These are phyloP conservation scores for Pelagomonas calceolata DNA, from an alignment of 108 stramenopile species.

Conservation along the genomic window DNA sequence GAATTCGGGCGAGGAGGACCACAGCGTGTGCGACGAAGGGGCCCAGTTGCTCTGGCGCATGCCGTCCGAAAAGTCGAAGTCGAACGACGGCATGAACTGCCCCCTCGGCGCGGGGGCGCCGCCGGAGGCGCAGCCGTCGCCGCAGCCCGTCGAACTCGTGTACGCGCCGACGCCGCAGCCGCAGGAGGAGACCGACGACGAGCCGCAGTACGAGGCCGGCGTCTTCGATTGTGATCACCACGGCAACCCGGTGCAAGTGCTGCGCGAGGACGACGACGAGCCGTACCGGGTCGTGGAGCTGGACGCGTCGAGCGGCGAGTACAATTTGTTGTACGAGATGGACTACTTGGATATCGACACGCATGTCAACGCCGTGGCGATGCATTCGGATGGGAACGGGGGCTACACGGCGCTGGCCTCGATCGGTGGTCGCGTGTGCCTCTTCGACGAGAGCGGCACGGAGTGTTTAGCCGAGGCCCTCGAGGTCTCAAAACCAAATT, in stretches of 20 bases:
- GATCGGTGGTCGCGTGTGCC: not conserved
- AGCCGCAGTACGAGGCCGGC: not conserved
- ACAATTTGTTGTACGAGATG: not conserved
- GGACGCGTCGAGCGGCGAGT: not conserved
- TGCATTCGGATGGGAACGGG: not conserved
- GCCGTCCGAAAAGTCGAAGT: not conserved
- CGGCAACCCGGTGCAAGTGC: not conserved
- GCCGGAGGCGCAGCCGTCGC: too few relatives aligned
- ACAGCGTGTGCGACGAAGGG: not conserved
- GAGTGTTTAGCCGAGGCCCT: not conserved
- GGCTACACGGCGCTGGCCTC: not conserved
- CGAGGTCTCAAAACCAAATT: not conserved
- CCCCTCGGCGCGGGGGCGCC: not conserved
- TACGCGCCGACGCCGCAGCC: not conserved
- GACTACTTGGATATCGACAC: not conserved
- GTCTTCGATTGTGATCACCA: not conserved
- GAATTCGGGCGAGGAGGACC: not conserved
- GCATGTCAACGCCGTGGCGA: not conserved
- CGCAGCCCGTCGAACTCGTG: not conserved
- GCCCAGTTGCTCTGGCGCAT: not conserved
- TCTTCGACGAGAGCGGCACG: not conserved
- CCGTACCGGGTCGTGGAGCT: not conserved
- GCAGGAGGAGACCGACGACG: not conserved
- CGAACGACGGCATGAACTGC: slow-evolving; percentile 1
- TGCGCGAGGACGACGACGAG: not conserved